phyloP scores from a whole-genome alignment of 2,329 filamentous ascomycete genomes.

The Talaromyces funiculosus region DNA sequence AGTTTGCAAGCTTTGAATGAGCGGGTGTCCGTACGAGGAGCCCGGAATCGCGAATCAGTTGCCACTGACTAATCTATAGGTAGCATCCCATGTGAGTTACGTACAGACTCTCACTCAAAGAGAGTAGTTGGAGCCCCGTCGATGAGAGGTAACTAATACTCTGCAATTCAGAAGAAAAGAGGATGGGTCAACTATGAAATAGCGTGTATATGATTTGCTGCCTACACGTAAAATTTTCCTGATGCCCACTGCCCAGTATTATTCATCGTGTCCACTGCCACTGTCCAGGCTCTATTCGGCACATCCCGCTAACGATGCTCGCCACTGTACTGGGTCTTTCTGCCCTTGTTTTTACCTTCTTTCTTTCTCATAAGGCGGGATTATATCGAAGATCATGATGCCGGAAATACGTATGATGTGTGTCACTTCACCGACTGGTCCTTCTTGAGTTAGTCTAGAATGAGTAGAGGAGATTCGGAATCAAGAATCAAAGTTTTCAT shows the following conservation, averaged over 20 bases:
- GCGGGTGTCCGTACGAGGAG: background rate
- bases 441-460: background rate
- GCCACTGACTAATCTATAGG: background rate
- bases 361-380: background rate
- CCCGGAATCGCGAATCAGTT: background rate
- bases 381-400: background rate
- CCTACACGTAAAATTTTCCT: background rate
- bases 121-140: no score
- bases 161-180: background rate
- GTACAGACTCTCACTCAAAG: no score
- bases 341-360: background rate
- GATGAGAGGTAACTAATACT: background rate
- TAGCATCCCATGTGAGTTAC: no score
- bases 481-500: background rate
- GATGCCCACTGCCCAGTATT: background rate
- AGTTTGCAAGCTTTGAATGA: background rate
- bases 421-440: background rate
- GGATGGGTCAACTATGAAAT: background rate
- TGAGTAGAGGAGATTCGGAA: background rate
- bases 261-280: no score
- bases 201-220: background rate
- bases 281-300: background rate
- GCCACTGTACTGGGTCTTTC: background rate
- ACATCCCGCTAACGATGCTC: constrained; percentile 2
- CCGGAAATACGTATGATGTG: background rate